Evolutionary conservation across 257 asterid species (phyloP).

Genomic region (Nicotiana sylvestris): DNA sequence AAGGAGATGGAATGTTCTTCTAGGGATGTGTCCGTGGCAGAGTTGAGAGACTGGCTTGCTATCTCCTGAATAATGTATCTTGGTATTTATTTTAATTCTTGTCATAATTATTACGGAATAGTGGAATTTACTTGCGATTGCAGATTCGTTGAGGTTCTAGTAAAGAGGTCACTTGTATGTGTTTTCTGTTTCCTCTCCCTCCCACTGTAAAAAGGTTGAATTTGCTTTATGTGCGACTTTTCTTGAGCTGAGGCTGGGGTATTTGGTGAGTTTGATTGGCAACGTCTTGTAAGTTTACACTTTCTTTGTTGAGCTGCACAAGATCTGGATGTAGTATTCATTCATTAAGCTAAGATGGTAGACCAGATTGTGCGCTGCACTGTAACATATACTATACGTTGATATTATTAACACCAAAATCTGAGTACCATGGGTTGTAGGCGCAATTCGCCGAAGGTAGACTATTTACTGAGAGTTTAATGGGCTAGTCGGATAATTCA

Average conservation of each 20-base stretch:
- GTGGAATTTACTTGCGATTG: neutral
- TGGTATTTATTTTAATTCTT: constrained; percentile 18
- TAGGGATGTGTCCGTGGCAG: constrained; percentile 23
- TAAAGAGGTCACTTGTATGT: neutral
- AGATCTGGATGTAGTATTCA: constrained; percentile 1
- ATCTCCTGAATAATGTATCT: constrained; percentile 28
- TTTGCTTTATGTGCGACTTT: constrained; percentile 13
- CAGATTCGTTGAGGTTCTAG: neutral
- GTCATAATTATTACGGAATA: neutral
- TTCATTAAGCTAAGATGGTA: neutral
- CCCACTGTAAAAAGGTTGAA: constrained; percentile 15
- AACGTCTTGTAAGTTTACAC: constrained; percentile 1
- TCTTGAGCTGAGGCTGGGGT: constrained; percentile 12
- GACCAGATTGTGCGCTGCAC: neutral
- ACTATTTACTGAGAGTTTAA: too few relatives aligned
- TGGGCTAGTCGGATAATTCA: too few relatives aligned
- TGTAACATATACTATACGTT: neutral
- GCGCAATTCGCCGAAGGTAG: too few relatives aligned
- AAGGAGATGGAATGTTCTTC: constrained; percentile 22
- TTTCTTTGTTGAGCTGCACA: neutral
- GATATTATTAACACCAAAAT: neutral
- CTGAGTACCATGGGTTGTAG: neutral
- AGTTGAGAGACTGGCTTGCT: constrained; percentile 22
- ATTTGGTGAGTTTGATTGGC: constrained; percentile 6
- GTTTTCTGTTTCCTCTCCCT: neutral